Conservation (phyloP, 169 alveolate species). For the Plasmodium malariae region DNA sequence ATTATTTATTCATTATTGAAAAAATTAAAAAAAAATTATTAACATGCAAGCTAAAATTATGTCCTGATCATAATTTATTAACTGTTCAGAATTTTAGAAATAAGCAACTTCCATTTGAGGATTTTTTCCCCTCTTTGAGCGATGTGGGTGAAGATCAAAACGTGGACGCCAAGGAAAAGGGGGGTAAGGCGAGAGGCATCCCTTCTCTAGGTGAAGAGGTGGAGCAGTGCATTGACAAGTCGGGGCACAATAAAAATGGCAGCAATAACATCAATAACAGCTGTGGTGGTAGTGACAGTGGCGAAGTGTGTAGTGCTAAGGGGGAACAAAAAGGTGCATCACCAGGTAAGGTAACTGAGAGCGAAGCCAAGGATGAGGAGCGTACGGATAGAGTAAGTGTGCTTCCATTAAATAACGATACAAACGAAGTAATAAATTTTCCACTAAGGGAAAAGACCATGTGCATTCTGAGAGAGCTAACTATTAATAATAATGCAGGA, state of each 20-base stretch:
- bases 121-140: background rate
- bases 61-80: background rate
- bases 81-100: background rate
- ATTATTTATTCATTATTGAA: background rate
- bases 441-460: background rate
- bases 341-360: too few species aligned
- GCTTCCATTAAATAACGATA: background rate
- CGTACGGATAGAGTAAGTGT: background rate
- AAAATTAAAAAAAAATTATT: constrained; percentile 13
- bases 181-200: too few species aligned
- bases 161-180: too few species aligned
- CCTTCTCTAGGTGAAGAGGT: too few species aligned
- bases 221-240: too few species aligned
- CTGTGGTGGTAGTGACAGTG: too few species aligned
- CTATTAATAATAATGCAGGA: constrained; percentile 1
- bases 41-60: constrained; percentile 12
- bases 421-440: background rate
- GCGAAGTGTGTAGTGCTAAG: too few species aligned
- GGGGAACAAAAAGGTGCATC: too few species aligned
- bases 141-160: too few species aligned
- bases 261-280: too few species aligned
- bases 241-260: too few species aligned
- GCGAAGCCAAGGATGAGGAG: too few species aligned
- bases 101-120: background rate
- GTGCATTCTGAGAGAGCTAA: background rate